Evolutionary conservation across 495 filamentous ascomycete genomes (phyloP).

Genomic region (Lichenothelia convexa): DNA sequence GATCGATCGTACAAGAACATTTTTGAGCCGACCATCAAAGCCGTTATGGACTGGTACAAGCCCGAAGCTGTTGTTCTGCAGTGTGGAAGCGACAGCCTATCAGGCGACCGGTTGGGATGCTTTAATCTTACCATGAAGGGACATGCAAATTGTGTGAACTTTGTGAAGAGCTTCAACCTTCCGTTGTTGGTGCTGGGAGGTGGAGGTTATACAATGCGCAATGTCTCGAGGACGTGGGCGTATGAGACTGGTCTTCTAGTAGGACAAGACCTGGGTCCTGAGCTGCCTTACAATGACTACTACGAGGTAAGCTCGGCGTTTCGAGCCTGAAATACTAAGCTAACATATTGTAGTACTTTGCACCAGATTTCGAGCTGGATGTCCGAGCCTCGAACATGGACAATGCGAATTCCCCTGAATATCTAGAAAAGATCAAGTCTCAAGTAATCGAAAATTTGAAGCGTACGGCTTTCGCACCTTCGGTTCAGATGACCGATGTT

Average conservation of each 20-base stretch:
- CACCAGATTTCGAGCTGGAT: constrained; percentile 87
- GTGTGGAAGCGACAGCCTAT: constrained; percentile 89
- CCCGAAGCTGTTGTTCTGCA: constrained; percentile 92
- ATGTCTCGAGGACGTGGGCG: constrained; percentile 93
- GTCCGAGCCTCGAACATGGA: constrained; percentile 97
- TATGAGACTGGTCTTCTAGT: constrained; percentile 88
- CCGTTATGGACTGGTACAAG: constrained; percentile 89
- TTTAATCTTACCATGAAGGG: constrained; percentile 97
- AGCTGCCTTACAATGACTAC: constrained; percentile 94
- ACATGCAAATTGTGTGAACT: constrained; percentile 94
- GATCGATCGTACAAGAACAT: constrained; percentile 83
- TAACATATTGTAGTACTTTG: constrained; percentile 57
- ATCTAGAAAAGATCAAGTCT: constrained; percentile 85
- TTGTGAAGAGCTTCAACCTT: constrained; percentile 78
- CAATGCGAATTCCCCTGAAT: constrained; percentile 87
- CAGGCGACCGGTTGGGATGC: constrained; percentile 85
- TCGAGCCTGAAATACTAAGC: constrained; percentile 2
- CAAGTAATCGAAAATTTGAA: constrained; percentile 86
- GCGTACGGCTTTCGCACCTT: constrained; percentile 72
- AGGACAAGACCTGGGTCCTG: constrained; percentile 54
- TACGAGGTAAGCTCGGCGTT: constrained; percentile 69
- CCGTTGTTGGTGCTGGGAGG: constrained; percentile 86
- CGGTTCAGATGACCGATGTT: constrained; percentile 90
- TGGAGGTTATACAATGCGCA: constrained; percentile 97
- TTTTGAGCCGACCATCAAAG: constrained; percentile 84